These are phyloP conservation scores for Neophaeococcomyces aloes DNA, from an alignment of 2,329 filamentous ascomycete species.

Conservation along the genomic window DNA sequence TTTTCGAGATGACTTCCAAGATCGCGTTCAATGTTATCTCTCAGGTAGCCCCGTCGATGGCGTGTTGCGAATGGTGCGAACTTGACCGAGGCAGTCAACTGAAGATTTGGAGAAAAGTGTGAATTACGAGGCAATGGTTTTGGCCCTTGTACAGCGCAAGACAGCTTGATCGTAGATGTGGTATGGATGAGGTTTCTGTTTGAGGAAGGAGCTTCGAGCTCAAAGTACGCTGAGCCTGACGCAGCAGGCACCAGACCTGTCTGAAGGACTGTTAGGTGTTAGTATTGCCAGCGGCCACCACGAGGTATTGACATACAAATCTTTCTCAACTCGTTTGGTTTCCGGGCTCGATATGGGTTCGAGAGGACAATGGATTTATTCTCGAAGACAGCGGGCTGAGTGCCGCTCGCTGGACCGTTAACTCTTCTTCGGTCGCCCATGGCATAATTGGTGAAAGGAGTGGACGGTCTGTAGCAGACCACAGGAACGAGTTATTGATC, in stretches of 20 bases:
- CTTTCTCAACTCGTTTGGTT: conserved; percentile 64
- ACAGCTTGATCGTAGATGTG: conserved; percentile 70
- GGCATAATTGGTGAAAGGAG: conserved; percentile 21
- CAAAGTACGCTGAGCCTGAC: conserved; percentile 69
- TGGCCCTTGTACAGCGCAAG: conserved; percentile 86
- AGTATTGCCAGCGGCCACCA: conserved; percentile 5
- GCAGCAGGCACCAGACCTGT: conserved; percentile 88
- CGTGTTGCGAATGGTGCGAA: conserved; percentile 89
- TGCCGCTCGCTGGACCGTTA: conserved; percentile 74
- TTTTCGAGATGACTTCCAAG: conserved; percentile 85
- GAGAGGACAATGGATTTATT: conserved; percentile 37
- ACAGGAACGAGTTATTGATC: background rate
- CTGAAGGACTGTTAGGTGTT: conserved; percentile 57
- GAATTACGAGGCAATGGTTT: conserved; percentile 80
- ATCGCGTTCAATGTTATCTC: conserved; percentile 78
- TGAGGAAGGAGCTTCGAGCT: conserved; percentile 41
- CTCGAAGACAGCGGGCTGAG: conserved; percentile 61
- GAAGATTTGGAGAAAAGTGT: conserved; percentile 82
- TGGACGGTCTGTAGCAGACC: conserved; percentile 10
- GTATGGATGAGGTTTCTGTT: conserved; percentile 40
- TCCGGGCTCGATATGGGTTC: conserved; percentile 47
- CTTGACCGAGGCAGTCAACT: conserved; percentile 88
- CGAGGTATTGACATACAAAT: conserved; percentile 57
- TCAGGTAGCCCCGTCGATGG: conserved; percentile 70
- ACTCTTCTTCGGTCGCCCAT: conserved; percentile 83